Percentiles rank a stretch among this genome's conserved stretches.
phyloP scores from a whole-genome alignment of 2,329 filamentous ascomycete species.

The Pseudovirgaria hyperparasitica region DNA sequence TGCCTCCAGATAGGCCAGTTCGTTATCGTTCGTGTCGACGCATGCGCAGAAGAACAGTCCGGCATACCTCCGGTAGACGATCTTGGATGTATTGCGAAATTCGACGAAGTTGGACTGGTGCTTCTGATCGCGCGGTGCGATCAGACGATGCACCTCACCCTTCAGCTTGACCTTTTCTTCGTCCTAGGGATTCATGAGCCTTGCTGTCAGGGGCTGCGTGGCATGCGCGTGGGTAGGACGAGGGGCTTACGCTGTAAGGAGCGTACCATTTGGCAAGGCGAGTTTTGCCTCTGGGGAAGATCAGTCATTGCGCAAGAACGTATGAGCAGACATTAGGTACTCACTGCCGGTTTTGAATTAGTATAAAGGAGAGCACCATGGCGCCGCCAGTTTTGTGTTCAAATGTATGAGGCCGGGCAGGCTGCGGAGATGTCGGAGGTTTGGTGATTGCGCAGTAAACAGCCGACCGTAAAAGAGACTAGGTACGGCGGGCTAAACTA shows the following conservation, averaged over 20 bases:
- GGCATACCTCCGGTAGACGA: constrained; percentile 94
- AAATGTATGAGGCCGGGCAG: too few species aligned
- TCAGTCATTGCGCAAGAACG: constrained; percentile 6
- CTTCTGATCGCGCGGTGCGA: constrained; percentile 95
- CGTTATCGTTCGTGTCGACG: constrained; percentile 98
- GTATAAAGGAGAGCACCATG: constrained; percentile 73
- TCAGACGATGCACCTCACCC: constrained; percentile 94
- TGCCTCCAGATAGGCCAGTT: constrained; percentile 89
- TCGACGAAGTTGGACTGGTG: constrained; percentile 99
- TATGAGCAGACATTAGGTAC: constrained; percentile 10
- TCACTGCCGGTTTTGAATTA: constrained; percentile 83
- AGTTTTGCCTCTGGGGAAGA: constrained; percentile 70
- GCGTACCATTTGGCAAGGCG: constrained; percentile 98
- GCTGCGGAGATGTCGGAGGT: neutral
- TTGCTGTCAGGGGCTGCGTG: neutral
- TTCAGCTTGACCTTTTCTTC: constrained; percentile 99
- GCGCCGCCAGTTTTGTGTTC: too few species aligned
- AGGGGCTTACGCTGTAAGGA: constrained; percentile 61
- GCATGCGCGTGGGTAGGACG: neutral
- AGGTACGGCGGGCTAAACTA: too few species aligned
- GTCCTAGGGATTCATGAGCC: constrained; percentile 41
- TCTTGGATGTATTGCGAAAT: constrained; percentile 73
- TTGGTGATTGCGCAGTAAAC: too few species aligned
- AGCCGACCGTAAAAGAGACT: too few species aligned
- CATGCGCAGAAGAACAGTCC: constrained; percentile 99